Base-by-base conservation (phyloP, 192 early-diverging fungal species). In the Pilobolus umbonatus region DNA sequence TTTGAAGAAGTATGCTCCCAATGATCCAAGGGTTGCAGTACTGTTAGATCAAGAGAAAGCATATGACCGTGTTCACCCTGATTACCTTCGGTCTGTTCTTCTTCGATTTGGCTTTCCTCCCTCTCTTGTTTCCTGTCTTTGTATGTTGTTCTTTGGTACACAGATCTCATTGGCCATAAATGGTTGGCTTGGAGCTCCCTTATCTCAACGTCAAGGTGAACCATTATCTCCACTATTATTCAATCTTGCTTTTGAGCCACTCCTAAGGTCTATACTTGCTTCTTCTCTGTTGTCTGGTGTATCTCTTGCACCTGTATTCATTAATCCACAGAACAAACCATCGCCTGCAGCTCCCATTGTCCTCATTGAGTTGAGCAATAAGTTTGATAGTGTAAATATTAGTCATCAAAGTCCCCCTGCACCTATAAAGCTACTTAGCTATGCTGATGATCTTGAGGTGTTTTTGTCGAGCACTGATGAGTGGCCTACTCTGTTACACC, bases 151-250 rank as follows among this genome's bases (percentile, higher is more conserved):
- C 19, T 58, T 57, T 38, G 49, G 25, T 10, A 62, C 60, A 4
- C 15, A 55, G 0, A 61, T 68, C 15, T 15, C n/a, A 0, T n/a
- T 73, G 0, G 60, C 53, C 14, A 47, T 74, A 15, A 66, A 74
- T 31, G 64, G 67, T 0, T 24, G 40, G 9, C 2, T 57, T 0
- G 19, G 25, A 6, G 14, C 50, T 3, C 46, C 62, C 9, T 61
- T 67, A 40, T 0, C 15, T 1, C 66, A 68, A 50, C 60, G 72
- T 3, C 72, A 74, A 43, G 67, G 72, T 2, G 72, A 74, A n/a
- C 72, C 62, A 10, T 46, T 71, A 1, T 61, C 62, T 1, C 69
- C 62, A 3, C 32, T 64, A 4, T 57, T 64, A 8, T 61, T 50
- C 44, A 61, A 60, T 25, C 22, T 66, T 4, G 61, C 52, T 10